phyloP scores from a whole-genome alignment of 1,284 basidiomycete genomes.

The Athelia psychrophila region DNA sequence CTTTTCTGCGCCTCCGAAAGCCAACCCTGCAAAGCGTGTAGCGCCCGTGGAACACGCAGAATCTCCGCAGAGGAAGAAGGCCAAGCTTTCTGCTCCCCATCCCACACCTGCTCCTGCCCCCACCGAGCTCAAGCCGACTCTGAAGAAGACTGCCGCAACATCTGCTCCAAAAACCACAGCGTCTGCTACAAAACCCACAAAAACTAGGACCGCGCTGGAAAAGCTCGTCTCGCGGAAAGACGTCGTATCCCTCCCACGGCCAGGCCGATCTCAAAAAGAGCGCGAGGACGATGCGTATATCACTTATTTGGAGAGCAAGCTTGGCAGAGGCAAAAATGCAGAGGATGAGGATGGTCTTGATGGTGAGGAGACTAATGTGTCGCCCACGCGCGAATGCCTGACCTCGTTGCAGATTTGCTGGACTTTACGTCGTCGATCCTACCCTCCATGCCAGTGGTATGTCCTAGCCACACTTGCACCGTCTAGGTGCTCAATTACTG shows the following conservation, averaged over 20 bases:
- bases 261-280: conserved; percentile 37
- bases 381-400: conserved; percentile 3
- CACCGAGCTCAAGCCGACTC: conserved; percentile 3
- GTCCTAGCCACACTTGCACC: conserved; percentile 2
- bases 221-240: conserved; percentile 23
- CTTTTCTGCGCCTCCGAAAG: conserved; percentile 32
- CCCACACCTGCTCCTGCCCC: conserved; percentile 3
- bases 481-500: not conserved
- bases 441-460: conserved; percentile 16
- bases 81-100: conserved; percentile 20
- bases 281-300: conserved; percentile 78
- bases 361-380: conserved; percentile 34
- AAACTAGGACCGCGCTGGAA: conserved; percentile 28
- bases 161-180: not conserved
- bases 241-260: not conserved
- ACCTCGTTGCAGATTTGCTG: conserved; percentile 41
- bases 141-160: not conserved
- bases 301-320: conserved; percentile 69
- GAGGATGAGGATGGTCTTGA: conserved; percentile 67
- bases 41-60: conserved; percentile 39
- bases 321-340: conserved; percentile 42
- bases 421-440: conserved; percentile 51
- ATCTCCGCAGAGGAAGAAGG: conserved; percentile 44
- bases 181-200: not conserved
- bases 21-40: conserved; percentile 21